These are phyloP conservation scores for Pholiota microspora DNA, from an alignment of 768 basidiomycete species.

Conservation along the genomic window DNA sequence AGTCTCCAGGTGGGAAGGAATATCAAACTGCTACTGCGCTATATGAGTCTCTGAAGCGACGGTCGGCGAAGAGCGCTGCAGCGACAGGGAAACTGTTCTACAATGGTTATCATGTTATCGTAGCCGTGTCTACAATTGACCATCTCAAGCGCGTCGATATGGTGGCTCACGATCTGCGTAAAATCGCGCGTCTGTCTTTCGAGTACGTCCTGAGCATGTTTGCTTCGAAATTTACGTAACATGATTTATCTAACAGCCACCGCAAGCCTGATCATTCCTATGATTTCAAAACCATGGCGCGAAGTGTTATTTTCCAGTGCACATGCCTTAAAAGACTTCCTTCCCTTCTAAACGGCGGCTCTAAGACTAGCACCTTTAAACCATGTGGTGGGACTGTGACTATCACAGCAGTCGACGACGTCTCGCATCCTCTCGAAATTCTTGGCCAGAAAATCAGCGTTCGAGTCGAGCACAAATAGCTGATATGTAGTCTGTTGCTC, in stretches of 20 bases:
- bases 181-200: slow-evolving; percentile 26
- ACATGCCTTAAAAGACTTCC: slow-evolving; percentile 9
- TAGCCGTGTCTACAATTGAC: slow-evolving; percentile 21
- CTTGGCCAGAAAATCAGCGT: slow-evolving; percentile 27
- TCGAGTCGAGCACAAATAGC: slow-evolving; percentile 15
- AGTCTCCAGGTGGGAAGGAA: slow-evolving; percentile 14
- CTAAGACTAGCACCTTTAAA: neutral
- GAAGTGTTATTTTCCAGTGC: slow-evolving; percentile 8
- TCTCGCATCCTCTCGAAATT: slow-evolving; percentile 24
- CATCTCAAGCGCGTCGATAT: slow-evolving; percentile 21
- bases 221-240: neutral
- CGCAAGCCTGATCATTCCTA: neutral
- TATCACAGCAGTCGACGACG: slow-evolving; percentile 22
- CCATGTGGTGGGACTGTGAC: slow-evolving; percentile 23
- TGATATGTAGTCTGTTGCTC: neutral
- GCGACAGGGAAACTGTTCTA: slow-evolving; percentile 8
- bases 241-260: neutral
- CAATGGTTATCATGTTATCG: slow-evolving; percentile 28
- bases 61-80: neutral
- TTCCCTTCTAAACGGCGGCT: neutral
- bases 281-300: slow-evolving; percentile 7
- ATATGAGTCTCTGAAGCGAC: slow-evolving; percentile 22
- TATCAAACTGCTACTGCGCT: slow-evolving; percentile 29
- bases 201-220: slow-evolving; percentile 24
- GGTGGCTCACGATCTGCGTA: slow-evolving; percentile 28